Evolutionary conservation across 179 eudicot genomes (phyloP), one percentile per base, ranked within the genome.

Genomic region (Gypsophila paniculata): DNA sequence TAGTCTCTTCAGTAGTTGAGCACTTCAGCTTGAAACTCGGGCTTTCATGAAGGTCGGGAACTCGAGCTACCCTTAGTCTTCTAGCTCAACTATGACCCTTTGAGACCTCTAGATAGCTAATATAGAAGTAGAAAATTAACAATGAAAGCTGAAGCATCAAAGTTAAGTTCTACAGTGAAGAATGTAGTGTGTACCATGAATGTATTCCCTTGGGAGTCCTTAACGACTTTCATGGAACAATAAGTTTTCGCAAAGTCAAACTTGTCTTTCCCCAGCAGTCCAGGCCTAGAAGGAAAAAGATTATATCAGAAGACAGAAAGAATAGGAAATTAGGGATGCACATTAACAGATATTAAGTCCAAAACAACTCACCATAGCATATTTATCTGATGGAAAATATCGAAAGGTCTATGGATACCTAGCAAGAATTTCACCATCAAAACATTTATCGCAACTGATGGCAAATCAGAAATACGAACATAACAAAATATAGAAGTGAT

Each of bases 321-420:
- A 48, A 61, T 22, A 68, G 7, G n/a, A n/a, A n/a, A n/a, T n/a
- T n/a, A n/a, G n/a, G n/a, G 60, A 75, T n/a, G 5, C 55, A 34
- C 61, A 64, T 38, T 48, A n/a, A 57, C 59, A 62, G 18, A 72
- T 15, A 67, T 65, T 65, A 38, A 53, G 15, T 39, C 57, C 76
- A 38, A 71, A 26, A 74, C 57, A 73, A 68, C 89, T 90, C 85
- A 92, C 99, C 99, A 95, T 70, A 95, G 76, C 80, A 95, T 92
- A 78, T 93, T 84, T 80, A 95, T 87, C 83, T 92, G 99, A 86
- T 95, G 98, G 77, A 86, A 95, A 64, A 95, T 92, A 88, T 95
- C 99, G 80, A 78, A 95, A 36, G 99, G 99, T 82, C 99, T 95
- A 85, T 83, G 73, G 84, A 85, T 93, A 90, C 91, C 93, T 88